Conservation (phyloP, 257 asterid genomes). For the Primulina tabacum region DNA sequence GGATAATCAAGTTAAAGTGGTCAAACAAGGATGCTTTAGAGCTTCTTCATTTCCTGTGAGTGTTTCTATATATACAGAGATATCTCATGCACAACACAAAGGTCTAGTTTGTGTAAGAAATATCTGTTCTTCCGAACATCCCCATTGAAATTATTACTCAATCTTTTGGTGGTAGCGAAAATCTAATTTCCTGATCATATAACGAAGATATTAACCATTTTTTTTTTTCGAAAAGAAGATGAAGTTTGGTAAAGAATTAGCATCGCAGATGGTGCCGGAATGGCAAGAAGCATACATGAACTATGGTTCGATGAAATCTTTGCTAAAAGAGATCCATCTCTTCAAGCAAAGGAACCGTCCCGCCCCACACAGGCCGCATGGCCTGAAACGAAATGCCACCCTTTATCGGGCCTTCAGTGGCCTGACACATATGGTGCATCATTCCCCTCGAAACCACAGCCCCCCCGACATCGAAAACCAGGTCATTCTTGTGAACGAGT, state of each 20-base stretch:
- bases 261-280: constrained; percentile 48
- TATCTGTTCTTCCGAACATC: too few species aligned
- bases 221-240: constrained; percentile 11
- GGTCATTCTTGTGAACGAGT: constrained; percentile 20
- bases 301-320: constrained; percentile 31
- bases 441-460: constrained; percentile 9
- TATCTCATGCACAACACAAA: too few species aligned
- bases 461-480: constrained; percentile 21
- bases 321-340: constrained; percentile 29
- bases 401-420: constrained; percentile 54
- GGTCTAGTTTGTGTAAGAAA: too few species aligned
- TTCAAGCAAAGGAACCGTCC: constrained; percentile 28
- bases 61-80: too few species aligned
- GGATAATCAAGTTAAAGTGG: too few species aligned
- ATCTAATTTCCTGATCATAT: too few species aligned
- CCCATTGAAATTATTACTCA: too few species aligned
- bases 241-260: constrained; percentile 51
- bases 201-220: too few species aligned
- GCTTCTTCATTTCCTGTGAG: too few species aligned
- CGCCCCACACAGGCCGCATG: neutral
- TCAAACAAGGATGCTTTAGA: too few species aligned
- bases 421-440: constrained; percentile 17
- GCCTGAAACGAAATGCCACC: constrained; percentile 25
- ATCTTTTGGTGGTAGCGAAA: neutral
- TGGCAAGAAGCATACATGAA: constrained; percentile 57